phyloP scores from a whole-genome alignment of 441 rosid genomes.

The Kokia cookei region DNA sequence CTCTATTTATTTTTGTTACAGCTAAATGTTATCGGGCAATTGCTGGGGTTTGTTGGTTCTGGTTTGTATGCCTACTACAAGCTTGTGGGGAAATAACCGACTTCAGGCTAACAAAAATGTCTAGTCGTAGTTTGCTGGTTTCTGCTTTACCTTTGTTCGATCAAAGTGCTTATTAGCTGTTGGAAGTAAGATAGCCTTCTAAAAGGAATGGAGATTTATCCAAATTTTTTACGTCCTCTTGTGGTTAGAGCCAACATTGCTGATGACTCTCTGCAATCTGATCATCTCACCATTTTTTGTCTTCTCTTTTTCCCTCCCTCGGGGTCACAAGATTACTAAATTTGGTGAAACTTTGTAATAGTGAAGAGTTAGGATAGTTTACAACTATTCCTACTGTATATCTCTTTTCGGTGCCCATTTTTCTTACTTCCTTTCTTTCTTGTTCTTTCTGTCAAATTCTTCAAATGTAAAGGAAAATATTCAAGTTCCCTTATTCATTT shows the following conservation, averaged over 20 bases:
- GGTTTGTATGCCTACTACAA: conserved; percentile 86
- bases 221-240: background rate
- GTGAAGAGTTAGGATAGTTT: background rate
- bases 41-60: conserved; percentile 88
- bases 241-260: background rate
- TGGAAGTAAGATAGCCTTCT: background rate
- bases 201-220: background rate
- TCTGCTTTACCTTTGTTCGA: background rate
- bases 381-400: background rate
- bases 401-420: background rate
- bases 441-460: background rate
- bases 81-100: conserved; percentile 53
- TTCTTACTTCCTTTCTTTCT: background rate
- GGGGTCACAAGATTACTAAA: background rate
- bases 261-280: background rate
- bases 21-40: conserved; percentile 87
- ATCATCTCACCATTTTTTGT: background rate
- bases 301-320: background rate
- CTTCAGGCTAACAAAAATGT: background rate
- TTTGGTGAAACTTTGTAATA: background rate
- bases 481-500: background rate
- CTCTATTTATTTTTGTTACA: conserved; percentile 23
- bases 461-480: background rate
- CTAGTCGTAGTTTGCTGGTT: background rate
- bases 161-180: background rate